These are phyloP conservation scores for Salix viminalis DNA, from an alignment of 345 rosid genomes.

Conservation along the genomic window DNA sequence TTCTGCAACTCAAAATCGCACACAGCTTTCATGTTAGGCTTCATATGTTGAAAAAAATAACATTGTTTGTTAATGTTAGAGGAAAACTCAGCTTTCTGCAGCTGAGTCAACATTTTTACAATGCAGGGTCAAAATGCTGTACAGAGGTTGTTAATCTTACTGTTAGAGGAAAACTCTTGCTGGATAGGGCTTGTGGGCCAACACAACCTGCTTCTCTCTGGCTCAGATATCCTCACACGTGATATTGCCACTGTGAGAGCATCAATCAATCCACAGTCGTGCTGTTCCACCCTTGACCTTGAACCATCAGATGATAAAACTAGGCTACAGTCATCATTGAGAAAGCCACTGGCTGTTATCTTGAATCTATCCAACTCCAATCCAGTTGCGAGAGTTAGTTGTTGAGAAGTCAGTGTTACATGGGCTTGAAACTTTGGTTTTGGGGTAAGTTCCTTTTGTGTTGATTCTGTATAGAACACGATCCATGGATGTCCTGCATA, in stretches of 20 bases:
- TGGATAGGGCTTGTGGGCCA: conserved; percentile 1
- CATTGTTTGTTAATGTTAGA: neutral
- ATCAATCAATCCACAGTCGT: conserved; percentile 12
- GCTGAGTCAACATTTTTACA: neutral
- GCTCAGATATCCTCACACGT: conserved; percentile 17
- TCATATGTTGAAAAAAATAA: neutral
- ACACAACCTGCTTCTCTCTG: conserved; percentile 13
- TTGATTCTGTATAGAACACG: conserved; percentile 11
- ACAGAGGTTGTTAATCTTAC: conserved; percentile 16
- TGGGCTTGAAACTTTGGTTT: conserved; percentile 1
- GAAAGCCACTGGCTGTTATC: conserved; percentile 1
- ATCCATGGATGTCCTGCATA: conserved; percentile 20
- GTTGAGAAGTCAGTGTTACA: conserved; percentile 5
- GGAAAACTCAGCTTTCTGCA: neutral
- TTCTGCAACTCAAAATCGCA: neutral
- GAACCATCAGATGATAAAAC: conserved; percentile 6
- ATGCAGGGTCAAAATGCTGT: conserved; percentile 11
- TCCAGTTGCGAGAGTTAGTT: neutral
- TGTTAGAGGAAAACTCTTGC: conserved; percentile 16
- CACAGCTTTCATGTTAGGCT: neutral
- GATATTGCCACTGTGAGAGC: conserved; percentile 12
- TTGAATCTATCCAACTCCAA: conserved; percentile 4
- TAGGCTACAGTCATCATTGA: conserved; percentile 3
- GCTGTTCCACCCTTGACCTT: conserved; percentile 7
- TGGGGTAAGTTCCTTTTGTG: neutral